These are phyloP conservation scores for Colletotrichum graminicola DNA, from an alignment of 2,329 filamentous ascomycete species.

Conservation along the genomic window DNA sequence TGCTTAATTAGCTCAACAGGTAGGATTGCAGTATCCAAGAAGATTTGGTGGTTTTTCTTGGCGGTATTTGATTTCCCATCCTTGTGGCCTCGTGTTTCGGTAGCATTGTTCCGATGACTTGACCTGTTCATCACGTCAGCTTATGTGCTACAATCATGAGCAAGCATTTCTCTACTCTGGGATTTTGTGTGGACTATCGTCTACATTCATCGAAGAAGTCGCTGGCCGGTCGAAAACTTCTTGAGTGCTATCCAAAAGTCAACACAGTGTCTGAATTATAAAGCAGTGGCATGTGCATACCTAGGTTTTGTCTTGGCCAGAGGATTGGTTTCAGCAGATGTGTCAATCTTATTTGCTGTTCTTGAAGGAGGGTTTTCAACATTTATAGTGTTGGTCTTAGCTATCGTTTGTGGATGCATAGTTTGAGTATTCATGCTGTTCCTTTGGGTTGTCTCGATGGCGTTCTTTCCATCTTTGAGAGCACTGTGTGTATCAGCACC, in stretches of 20 bases:
- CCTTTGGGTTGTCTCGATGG: background rate
- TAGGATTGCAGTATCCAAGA: background rate
- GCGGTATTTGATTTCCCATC: background rate
- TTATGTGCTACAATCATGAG: background rate
- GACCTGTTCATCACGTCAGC: constrained; percentile 6
- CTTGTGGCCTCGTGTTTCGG: background rate
- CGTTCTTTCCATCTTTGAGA: constrained; percentile 19
- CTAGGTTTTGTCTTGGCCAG: background rate
- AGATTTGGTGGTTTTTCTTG: background rate
- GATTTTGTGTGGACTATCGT: background rate
- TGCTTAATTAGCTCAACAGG: background rate
- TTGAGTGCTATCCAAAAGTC: background rate
- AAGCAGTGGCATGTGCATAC: background rate
- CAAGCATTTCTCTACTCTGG: background rate
- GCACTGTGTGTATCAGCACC: constrained; percentile 16
- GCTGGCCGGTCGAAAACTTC: background rate
- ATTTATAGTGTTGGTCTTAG: background rate
- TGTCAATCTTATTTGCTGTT: background rate
- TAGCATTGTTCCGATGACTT: background rate
- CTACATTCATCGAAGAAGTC: constrained; percentile 27
- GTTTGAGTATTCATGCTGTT: background rate
- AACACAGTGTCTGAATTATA: background rate
- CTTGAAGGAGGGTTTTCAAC: background rate
- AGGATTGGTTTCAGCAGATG: background rate
- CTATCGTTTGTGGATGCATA: no score